A percentile compares a stretch with the other conserved stretches of the same genome.
Conservation (phyloP, 306 rosid species). For the Hippophae tibetana region DNA sequence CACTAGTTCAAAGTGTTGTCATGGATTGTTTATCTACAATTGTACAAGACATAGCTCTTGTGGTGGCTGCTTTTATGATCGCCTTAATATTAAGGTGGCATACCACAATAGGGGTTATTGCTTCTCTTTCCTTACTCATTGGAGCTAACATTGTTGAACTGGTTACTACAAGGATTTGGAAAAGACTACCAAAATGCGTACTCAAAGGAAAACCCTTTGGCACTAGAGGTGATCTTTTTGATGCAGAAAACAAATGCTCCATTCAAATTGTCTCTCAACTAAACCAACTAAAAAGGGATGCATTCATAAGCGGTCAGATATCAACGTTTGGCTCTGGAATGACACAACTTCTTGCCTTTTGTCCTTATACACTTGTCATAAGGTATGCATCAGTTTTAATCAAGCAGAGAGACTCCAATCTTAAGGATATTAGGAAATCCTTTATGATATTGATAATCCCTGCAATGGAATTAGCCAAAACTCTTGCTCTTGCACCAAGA, state of each 20-base stretch:
- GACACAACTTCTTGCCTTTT: conserved; percentile 53
- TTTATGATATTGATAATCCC: conserved; percentile 66
- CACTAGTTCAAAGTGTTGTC: too few relatives aligned
- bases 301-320: conserved; percentile 65
- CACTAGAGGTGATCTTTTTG: conserved; percentile 42
- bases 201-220: conserved; percentile 1
- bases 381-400: conserved; percentile 76
- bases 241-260: conserved; percentile 59
- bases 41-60: too few relatives aligned
- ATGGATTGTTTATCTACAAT: too few relatives aligned
- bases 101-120: too few relatives aligned
- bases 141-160: too few relatives aligned
- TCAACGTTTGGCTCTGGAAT: conserved; percentile 67
- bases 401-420: conserved; percentile 15
- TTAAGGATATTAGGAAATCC: conserved; percentile 63
- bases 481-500: conserved; percentile 76
- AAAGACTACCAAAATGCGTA: too few relatives aligned
- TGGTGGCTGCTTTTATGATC: too few relatives aligned
- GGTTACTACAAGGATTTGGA: too few relatives aligned
- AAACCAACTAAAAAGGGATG: conserved; percentile 59
- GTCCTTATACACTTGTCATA: conserved; percentile 77
- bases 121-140: too few relatives aligned
- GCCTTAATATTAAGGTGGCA: too few relatives aligned
- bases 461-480: conserved; percentile 66
- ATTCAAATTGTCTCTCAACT: conserved; percentile 50